Percentiles rank a stretch among this genome's conserved stretches.
Evolutionary conservation across 2,329 filamentous ascomycete species (phyloP).

Genomic region (Fusarium napiforme): DNA sequence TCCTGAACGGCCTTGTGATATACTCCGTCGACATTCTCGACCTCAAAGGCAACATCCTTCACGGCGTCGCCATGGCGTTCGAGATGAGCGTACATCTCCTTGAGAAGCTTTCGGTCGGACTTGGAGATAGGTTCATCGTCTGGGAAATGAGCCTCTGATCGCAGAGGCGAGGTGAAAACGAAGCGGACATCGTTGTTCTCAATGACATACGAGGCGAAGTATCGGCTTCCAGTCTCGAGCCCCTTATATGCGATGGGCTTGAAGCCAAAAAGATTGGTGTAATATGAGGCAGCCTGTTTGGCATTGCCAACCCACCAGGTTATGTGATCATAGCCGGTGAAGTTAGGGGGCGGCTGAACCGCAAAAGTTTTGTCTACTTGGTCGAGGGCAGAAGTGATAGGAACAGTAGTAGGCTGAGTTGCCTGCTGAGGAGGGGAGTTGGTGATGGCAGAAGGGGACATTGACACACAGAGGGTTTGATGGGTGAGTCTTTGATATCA

Average conservation of each 20-base stretch:
- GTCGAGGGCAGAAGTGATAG: constrained; percentile 47
- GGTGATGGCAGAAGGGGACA: constrained; percentile 70
- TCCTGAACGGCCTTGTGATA: constrained; percentile 77
- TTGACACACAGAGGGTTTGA: constrained; percentile 49
- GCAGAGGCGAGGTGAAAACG: constrained; percentile 84
- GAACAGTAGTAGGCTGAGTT: constrained; percentile 50
- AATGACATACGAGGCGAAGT: constrained; percentile 85
- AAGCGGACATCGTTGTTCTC: constrained; percentile 81
- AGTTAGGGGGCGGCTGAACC: constrained; percentile 65
- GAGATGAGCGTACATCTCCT: constrained; percentile 83
- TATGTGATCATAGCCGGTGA: constrained; percentile 90
- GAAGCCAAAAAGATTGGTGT: constrained; percentile 89
- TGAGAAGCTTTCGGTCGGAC: constrained; percentile 73
- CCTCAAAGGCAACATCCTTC: constrained; percentile 95
- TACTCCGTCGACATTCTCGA: constrained; percentile 86
- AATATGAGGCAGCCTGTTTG: constrained; percentile 92
- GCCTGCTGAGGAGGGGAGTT: constrained; percentile 60
- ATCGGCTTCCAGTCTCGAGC: constrained; percentile 86
- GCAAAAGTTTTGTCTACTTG: constrained; percentile 60
- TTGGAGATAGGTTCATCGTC: constrained; percentile 69
- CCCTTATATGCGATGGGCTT: constrained; percentile 83
- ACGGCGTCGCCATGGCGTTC: constrained; percentile 92
- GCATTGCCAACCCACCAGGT: constrained; percentile 98
- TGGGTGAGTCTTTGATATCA: constrained; percentile 21
- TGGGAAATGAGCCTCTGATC: constrained; percentile 66